Conservation (phyloP, 2,329 filamentous ascomycete genomes). For the Madurella fahalii region DNA sequence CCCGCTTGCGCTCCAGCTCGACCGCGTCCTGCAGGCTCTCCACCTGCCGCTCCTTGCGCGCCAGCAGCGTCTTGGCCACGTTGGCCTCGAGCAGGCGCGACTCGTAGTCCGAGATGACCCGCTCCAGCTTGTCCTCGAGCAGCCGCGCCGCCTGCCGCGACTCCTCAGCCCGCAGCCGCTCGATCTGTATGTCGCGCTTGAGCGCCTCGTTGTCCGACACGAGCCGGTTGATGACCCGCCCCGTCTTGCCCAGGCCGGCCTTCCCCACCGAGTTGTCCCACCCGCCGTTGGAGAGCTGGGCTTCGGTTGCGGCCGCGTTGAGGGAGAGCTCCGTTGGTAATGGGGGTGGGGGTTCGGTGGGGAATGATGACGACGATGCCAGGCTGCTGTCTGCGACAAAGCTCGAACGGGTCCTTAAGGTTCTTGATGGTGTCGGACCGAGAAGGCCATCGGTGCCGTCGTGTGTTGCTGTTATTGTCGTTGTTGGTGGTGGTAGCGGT, state of each 20-base stretch:
- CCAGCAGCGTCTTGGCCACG: conserved; percentile 66
- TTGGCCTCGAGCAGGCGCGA: conserved; percentile 64
- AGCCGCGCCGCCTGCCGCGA: conserved; percentile 64
- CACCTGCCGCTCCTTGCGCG: conserved; percentile 70
- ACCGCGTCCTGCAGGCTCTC: conserved; percentile 62
- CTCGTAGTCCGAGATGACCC: conserved; percentile 64
- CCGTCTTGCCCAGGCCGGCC: conserved; percentile 68
- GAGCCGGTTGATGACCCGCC: conserved; percentile 74
- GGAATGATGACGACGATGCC: conserved; percentile 1
- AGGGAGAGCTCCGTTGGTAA: conserved; percentile 33
- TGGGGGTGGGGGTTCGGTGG: conserved; percentile 5
- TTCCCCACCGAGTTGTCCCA: conserved; percentile 67
- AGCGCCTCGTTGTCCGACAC: conserved; percentile 77
- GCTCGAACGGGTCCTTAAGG: conserved; percentile 16
- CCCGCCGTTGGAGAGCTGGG: conserved; percentile 20
- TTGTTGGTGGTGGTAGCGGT: conserved; percentile 18
- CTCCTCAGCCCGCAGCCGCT: conserved; percentile 63
- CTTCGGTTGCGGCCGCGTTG: conserved; percentile 24
- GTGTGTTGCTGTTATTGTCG: neutral
- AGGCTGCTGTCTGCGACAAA: conserved; percentile 25
- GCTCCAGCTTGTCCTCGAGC: conserved; percentile 67
- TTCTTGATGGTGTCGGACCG: conserved; percentile 16
- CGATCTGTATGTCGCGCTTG: conserved; percentile 67
- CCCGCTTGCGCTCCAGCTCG: conserved; percentile 59
- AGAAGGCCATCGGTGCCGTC: conserved; percentile 10